Conservation (phyloP, 768 basidiomycete species). For the Nidularia pulvinata region DNA sequence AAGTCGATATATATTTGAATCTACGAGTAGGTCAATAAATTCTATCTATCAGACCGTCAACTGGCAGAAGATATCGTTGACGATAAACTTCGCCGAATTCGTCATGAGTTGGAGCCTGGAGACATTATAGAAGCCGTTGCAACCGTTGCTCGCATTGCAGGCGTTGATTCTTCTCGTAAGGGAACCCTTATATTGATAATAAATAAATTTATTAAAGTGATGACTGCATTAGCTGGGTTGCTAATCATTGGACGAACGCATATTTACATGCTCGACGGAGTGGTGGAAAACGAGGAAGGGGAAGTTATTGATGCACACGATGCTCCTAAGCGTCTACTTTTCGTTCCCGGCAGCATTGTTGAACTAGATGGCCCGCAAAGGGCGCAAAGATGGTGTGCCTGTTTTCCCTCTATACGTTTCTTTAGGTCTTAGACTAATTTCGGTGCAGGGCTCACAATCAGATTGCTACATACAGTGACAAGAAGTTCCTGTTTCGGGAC, state of each 20-base stretch:
- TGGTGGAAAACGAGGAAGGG: conserved; percentile 84
- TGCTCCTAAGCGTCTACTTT: conserved; percentile 79
- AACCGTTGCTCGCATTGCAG: conserved; percentile 86
- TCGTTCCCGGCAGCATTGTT: conserved; percentile 82
- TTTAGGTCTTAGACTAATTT: conserved; percentile 1
- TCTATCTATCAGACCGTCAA: conserved; percentile 40
- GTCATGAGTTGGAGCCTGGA: conserved; percentile 86
- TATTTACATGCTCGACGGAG: conserved; percentile 88
- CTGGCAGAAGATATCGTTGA: conserved; percentile 80
- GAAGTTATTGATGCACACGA: conserved; percentile 89
- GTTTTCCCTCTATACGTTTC: not conserved
- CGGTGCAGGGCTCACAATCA: conserved; percentile 72
- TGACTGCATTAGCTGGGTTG: conserved; percentile 63
- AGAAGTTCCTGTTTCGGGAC: conserved; percentile 88
- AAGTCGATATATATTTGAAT: not conserved
- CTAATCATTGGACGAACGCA: conserved; percentile 86
- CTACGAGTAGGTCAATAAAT: not conserved
- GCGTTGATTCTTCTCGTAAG: conserved; percentile 92
- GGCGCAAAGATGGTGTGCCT: conserved; percentile 77
- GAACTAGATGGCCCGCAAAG: conserved; percentile 80
- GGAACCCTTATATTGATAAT: conserved; percentile 5
- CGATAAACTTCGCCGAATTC: conserved; percentile 85
- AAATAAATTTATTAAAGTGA: no score
- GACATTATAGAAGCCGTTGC: conserved; percentile 87
- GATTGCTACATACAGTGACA: conserved; percentile 75